Evolutionary conservation across 306 rosid genomes (phyloP).

Genomic region (Sindora glabra): DNA sequence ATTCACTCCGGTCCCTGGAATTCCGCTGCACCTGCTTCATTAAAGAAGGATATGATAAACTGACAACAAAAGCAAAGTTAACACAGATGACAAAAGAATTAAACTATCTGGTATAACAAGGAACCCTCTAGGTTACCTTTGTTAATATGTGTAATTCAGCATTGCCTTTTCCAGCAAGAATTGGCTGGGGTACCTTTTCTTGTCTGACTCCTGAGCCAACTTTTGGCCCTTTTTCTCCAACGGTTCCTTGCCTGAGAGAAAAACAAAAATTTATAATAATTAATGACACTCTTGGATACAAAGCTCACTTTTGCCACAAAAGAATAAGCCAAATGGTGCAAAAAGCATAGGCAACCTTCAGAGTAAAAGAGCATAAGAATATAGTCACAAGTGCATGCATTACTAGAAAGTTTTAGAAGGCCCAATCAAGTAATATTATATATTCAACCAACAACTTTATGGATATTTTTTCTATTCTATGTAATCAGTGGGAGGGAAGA

Average conservation of each 20-base stretch:
- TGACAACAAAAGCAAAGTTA: not conserved
- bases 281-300: slow-evolving; percentile 1
- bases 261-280: not conserved
- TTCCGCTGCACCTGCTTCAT: slow-evolving; percentile 47
- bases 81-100: no score
- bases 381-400: not conserved
- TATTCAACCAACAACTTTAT: not conserved
- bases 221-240: slow-evolving; percentile 37
- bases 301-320: not conserved
- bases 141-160: slow-evolving; percentile 16
- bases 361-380: not conserved
- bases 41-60: not conserved
- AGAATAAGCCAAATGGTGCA: slow-evolving; percentile 2
- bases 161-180: slow-evolving; percentile 28
- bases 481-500: not conserved
- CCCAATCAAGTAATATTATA: not conserved
- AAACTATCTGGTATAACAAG: not conserved
- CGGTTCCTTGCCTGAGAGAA: slow-evolving; percentile 45
- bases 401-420: not conserved
- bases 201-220: slow-evolving; percentile 38
- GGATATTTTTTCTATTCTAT: not conserved
- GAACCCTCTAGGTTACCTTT: slow-evolving; percentile 35
- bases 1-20: slow-evolving; percentile 39
- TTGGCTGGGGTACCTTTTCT: slow-evolving; percentile 26
- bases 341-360: slow-evolving; percentile 3